Evolutionary conservation across 345 rosid genomes (phyloP).

Genomic region (Angophora floribunda): DNA sequence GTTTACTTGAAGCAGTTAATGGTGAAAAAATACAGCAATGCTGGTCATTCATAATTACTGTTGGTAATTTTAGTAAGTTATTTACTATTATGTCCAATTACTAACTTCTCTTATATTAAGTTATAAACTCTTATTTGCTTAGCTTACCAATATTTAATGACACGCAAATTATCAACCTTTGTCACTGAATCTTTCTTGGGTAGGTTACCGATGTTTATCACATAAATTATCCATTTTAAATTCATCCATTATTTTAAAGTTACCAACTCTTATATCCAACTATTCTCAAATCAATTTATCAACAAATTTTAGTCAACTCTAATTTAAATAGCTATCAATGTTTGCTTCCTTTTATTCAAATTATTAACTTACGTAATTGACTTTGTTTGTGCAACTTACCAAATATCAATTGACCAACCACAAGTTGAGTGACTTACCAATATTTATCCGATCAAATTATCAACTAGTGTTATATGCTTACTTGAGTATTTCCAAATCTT

Average conservation of each 20-base stretch:
- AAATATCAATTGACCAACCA: not conserved
- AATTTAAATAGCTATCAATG: not conserved
- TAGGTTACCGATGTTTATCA: not conserved
- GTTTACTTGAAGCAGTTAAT: not conserved
- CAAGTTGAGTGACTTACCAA: not conserved
- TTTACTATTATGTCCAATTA: not conserved
- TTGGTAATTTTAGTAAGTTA: not conserved
- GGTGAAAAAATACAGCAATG: not conserved
- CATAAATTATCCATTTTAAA: not conserved
- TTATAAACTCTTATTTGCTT: not conserved
- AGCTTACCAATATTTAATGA: not conserved
- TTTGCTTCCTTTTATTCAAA: not conserved
- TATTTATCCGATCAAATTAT: not conserved
- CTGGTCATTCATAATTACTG: not conserved
- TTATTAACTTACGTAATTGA: not conserved
- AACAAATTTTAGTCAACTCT: not conserved
- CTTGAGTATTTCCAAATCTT: not conserved
- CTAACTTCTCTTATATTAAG: not conserved
- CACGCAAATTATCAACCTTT: not conserved
- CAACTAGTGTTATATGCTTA: not conserved
- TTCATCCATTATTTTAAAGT: not conserved
- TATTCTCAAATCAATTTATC: not conserved
- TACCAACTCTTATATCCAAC: not conserved
- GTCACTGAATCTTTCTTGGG: not conserved
- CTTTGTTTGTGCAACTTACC: not conserved